Conservation (phyloP, 1,284 basidiomycete genomes). For the Moesziomyces antarcticus region DNA sequence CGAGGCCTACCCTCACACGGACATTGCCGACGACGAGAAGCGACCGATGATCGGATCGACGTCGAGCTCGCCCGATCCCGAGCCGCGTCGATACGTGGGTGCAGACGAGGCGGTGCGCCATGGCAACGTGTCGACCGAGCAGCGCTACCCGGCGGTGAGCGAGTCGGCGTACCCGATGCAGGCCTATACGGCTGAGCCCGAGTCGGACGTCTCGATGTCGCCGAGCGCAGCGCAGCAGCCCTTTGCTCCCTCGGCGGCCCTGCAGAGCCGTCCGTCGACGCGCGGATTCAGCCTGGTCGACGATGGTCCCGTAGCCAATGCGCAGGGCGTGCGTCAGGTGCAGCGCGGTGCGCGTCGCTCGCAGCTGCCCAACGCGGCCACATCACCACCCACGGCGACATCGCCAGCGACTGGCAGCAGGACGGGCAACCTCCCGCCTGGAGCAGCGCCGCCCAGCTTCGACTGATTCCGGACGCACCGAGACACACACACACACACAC, state of each 20-base stretch:
- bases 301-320: constrained; percentile 62
- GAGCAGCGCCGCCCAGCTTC: constrained; percentile 39
- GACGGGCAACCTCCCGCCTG: constrained; percentile 27
- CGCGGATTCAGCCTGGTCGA: constrained; percentile 64
- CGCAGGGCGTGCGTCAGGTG: constrained; percentile 58
- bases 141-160: constrained; percentile 55
- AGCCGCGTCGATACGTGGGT: constrained; percentile 21
- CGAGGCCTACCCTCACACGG: constrained; percentile 46
- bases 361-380: constrained; percentile 29
- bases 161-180: constrained; percentile 52
- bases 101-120: constrained; percentile 43
- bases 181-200: constrained; percentile 55
- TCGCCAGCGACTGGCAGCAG: neutral
- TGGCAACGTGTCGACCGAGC: constrained; percentile 55
- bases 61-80: constrained; percentile 52
- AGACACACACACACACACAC: too few relatives aligned
- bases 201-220: constrained; percentile 34
- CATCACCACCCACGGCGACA: constrained; percentile 15
- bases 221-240: constrained; percentile 9
- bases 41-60: constrained; percentile 56
- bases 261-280: constrained; percentile 27
- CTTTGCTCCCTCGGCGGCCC: constrained; percentile 9
- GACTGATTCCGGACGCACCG: constrained; percentile 4
- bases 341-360: constrained; percentile 60
- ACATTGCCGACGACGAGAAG: constrained; percentile 53